Evolutionary conservation across 2,329 filamentous ascomycete genomes (phyloP).

Genomic region (Cephalotrichum gorgonifer): DNA sequence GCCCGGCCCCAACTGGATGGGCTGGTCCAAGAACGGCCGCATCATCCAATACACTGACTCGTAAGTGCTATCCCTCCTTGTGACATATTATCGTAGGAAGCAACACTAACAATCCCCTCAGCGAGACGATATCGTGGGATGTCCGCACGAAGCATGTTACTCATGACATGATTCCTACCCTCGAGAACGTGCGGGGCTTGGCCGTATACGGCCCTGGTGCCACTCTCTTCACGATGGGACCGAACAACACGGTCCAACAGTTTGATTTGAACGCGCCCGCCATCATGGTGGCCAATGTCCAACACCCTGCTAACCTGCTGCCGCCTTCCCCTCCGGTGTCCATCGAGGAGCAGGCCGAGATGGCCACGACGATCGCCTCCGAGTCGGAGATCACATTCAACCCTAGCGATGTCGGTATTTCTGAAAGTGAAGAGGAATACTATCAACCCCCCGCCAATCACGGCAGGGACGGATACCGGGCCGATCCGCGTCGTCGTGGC

Average conservation of each 20-base stretch:
- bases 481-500: background rate
- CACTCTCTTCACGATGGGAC: constrained; percentile 82
- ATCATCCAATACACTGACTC: constrained; percentile 87
- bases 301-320: constrained; percentile 69
- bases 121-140: constrained; percentile 91
- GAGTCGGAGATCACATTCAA: constrained; percentile 46
- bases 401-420: constrained; percentile 47
- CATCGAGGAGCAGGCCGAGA: constrained; percentile 57
- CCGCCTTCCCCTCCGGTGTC: constrained; percentile 78
- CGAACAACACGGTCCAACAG: constrained; percentile 84
- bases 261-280: constrained; percentile 83
- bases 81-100: background rate
- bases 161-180: constrained; percentile 76
- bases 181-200: constrained; percentile 70
- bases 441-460: constrained; percentile 61
- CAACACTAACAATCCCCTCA: constrained; percentile 20
- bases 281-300: constrained; percentile 73
- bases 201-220: constrained; percentile 84
- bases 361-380: constrained; percentile 36
- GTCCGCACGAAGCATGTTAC: constrained; percentile 96
- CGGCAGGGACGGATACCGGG: background rate
- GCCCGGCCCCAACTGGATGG: constrained; percentile 84
- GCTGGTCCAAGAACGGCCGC: constrained; percentile 95
- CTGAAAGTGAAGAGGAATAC: constrained; percentile 67
- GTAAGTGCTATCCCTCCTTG: constrained; percentile 42